Conservation (phyloP, 2,329 filamentous ascomycete genomes). For the Penicillium freii region DNA sequence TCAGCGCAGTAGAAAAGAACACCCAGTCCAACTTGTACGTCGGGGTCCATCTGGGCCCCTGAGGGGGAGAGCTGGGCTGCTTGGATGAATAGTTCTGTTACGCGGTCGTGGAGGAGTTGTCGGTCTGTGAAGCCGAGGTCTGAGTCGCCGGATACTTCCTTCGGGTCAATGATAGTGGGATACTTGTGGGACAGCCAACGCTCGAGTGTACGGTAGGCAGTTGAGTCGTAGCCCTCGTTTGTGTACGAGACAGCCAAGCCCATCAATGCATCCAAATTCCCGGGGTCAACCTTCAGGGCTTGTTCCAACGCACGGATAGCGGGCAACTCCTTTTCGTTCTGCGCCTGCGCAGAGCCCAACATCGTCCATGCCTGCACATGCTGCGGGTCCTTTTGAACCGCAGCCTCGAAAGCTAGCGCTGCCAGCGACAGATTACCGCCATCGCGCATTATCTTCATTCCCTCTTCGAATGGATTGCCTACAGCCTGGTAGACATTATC, state of each 20-base stretch:
- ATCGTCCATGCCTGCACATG: conserved; percentile 94
- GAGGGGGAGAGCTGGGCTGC: conserved; percentile 89
- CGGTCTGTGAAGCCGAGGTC: conserved; percentile 95
- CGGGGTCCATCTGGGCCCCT: conserved; percentile 94
- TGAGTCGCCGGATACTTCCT: conserved; percentile 68
- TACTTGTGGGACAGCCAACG: conserved; percentile 97
- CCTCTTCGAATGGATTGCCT: conserved; percentile 85
- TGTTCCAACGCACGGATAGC: conserved; percentile 92
- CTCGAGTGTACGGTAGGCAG: conserved; percentile 92
- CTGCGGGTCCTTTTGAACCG: conserved; percentile 81
- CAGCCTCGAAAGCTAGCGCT: conserved; percentile 91
- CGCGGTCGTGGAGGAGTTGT: conserved; percentile 81
- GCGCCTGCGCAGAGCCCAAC: conserved; percentile 86
- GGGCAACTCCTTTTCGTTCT: conserved; percentile 97
- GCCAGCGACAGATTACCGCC: conserved; percentile 93
- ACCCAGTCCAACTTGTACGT: conserved; percentile 94
- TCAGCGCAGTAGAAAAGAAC: conserved; percentile 97
- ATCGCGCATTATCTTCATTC: conserved; percentile 86
- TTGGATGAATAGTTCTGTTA: conserved; percentile 85
- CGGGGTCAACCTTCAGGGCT: conserved; percentile 81
- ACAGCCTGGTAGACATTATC: conserved; percentile 85
- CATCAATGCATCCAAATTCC: conserved; percentile 88
- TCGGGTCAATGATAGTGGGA: conserved; percentile 72
- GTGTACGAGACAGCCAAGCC: conserved; percentile 94
- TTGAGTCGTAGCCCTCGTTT: conserved; percentile 97